Base-by-base conservation (phyloP, 2,329 filamentous ascomycete species). In the Lachnellula cervina region DNA sequence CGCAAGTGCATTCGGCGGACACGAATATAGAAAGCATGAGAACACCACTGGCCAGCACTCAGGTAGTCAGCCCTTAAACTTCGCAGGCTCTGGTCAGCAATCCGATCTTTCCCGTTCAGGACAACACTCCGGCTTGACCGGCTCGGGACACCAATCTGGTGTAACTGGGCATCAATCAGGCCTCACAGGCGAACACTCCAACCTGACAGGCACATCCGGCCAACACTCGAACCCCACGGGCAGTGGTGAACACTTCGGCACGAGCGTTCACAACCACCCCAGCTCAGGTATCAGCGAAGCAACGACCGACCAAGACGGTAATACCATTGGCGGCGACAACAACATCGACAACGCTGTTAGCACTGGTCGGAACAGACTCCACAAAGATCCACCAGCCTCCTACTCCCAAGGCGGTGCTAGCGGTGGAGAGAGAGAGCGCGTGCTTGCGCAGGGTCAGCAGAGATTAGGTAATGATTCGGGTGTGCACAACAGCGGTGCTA, bases 341-440 rank as follows among this genome's bases (percentile, higher is more conserved):
- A 17, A 46, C 4, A 19, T 35, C 23, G 47, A 42, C n/a, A 34
- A 49, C 32, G 38, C 28, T 51, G 21, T 23, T 7, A 42, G 43
- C 17, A 40, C 28, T 49, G 63, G 59, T 7, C 49, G 58, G 1
- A 62, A 63, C 42, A 57, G 56, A 51, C 48, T 67, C 13, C 64
- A 66, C 35, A 67, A 67, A 42, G 64, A 62, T 19, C 62, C 64
- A 50, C 64, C 64, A 23, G 52, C 61, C 44, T 47, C 21, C 9
- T 62, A 65, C 49, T 61, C 62, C 52, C 14, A 11, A 43, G 17
- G 13, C 34, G 34, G 34, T 11, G 11, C 8, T 16, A n/a, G n/a
- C n/a, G n/a, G n/a, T n/a, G n/a, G n/a, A n/a, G n/a, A n/a, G n/a
- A n/a, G n/a, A n/a, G n/a, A n/a, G n/a, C n/a, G n/a, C n/a, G n/a